Base-by-base conservation (phyloP, 352 stramenopile genomes). In the Globisporangium barbulae region DNA sequence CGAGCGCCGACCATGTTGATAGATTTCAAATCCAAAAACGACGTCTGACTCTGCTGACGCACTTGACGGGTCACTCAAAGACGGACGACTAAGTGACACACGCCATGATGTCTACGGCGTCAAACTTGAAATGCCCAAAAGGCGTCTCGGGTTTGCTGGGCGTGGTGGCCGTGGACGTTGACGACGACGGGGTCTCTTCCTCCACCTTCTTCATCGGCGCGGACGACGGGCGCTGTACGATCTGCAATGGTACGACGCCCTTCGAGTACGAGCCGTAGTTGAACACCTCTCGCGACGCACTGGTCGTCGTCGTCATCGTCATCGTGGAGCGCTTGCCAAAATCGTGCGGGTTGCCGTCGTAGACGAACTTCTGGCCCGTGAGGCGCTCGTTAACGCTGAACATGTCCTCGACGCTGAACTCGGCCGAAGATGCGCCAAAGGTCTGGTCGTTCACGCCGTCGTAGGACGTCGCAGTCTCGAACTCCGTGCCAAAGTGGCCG, bases 301-400 rank as follows among this genome's bases (percentile, higher is more conserved):
- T 22, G 52, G 17, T 21, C n/a, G 57, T 13, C 21, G 52, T 33
- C 35, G 47, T 31, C 58, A 33, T 13, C 62, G 35, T 37, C 31
- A 53, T 19, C 17, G n/a, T 35, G 25, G 53, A 61, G 21, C 71
- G 74, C 66, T 92, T 97, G 6, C 89, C 91, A 67, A 98, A 98
- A 54, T 97, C 79, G 68, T 98, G 93, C 33, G 95, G 93, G 70
- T 98, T 98, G 25, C 95, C 95, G 76, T 98, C 90, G 64, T 98
- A 98, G 37, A 91, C 86, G 35, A 98, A 96, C 67, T 97, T 98
- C 25, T 89, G 75, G 15, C 94, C 94, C 21, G 91, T 91, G 37
- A 98, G 70, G 61, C 79, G 77, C 79, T 98, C 93, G 72, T 98
- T 98, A 28, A 96, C 85, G 53, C 75, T 87, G 69, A 98, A 98